Evolutionary conservation across 2,329 filamentous ascomycete species (phyloP).

Genomic region (Albophoma yamanashiensis): DNA sequence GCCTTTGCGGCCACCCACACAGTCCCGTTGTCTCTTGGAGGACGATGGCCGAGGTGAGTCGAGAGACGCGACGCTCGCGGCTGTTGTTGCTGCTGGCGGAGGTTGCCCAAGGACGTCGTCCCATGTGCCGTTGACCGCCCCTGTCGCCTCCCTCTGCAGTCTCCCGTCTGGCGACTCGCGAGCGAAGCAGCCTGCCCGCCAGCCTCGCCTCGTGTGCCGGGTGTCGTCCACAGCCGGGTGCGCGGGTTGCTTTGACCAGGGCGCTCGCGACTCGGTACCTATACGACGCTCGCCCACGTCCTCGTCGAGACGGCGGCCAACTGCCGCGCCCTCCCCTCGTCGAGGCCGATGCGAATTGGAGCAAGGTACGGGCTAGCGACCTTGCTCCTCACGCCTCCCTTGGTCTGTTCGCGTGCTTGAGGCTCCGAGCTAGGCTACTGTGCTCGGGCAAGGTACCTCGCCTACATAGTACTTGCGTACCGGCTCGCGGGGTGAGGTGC

Average conservation of each 20-base stretch:
- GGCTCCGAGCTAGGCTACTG: too few species aligned
- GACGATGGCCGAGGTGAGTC: background rate
- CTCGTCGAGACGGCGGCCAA: background rate
- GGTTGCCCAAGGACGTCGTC: background rate
- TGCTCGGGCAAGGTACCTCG: too few species aligned
- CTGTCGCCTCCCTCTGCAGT: background rate
- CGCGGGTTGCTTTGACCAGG: background rate
- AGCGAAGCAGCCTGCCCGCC: background rate
- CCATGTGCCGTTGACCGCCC: background rate
- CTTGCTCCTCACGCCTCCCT: too few species aligned
- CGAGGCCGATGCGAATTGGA: background rate
- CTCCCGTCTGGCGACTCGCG: background rate
- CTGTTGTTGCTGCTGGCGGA: background rate
- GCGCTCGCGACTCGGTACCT: too few species aligned
- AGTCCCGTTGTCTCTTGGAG: background rate
- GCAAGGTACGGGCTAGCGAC: too few species aligned
- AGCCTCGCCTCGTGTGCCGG: background rate
- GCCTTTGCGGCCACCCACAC: background rate
- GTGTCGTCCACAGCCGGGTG: background rate
- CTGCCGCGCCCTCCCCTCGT: background rate
- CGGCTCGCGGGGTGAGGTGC: too few species aligned
- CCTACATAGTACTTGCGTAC: too few species aligned
- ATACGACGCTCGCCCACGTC: background rate
- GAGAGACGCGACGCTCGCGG: background rate
- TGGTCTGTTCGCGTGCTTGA: too few species aligned